Evolutionary conservation across 2,329 filamentous ascomycete species (phyloP).

Genomic region (Cordyceps tenuipes): DNA sequence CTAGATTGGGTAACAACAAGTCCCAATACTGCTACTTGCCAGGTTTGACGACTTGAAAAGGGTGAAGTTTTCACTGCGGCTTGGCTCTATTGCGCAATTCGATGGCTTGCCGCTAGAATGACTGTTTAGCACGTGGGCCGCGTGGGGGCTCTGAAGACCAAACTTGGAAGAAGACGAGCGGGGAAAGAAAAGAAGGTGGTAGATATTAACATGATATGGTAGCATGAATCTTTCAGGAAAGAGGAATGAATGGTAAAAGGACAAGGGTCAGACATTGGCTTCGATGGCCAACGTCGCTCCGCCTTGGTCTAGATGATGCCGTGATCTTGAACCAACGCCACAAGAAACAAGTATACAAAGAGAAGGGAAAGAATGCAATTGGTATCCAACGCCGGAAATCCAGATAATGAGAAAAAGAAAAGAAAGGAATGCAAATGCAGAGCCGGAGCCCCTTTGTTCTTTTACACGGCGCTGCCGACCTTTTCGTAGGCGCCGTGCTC

Average conservation of each 20-base stretch:
- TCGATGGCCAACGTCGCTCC: neutral
- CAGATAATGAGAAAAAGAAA: neutral
- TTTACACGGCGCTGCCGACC: conserved; percentile 4
- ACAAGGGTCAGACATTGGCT: neutral
- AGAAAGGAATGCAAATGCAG: neutral
- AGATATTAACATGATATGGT: conserved; percentile 4
- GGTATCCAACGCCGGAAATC: conserved; percentile 5
- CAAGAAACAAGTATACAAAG: neutral
- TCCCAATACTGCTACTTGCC: neutral
- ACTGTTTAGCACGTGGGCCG: neutral
- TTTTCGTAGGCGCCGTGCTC: conserved; percentile 7
- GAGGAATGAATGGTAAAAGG: neutral
- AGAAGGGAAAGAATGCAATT: neutral
- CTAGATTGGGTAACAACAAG: neutral
- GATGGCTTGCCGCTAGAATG: neutral
- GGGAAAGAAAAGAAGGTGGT: neutral
- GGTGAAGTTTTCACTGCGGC: neutral
- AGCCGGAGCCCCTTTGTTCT: too few species aligned
- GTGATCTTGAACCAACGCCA: conserved; percentile 7
- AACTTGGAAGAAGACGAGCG: too few species aligned
- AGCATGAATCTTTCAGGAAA: neutral
- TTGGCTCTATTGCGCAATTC: neutral
- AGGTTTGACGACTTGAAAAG: neutral
- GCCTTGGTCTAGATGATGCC: neutral
- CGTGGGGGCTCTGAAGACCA: too few species aligned